phyloP scores from a whole-genome alignment of 768 basidiomycete species.

The Daedalea quercina region DNA sequence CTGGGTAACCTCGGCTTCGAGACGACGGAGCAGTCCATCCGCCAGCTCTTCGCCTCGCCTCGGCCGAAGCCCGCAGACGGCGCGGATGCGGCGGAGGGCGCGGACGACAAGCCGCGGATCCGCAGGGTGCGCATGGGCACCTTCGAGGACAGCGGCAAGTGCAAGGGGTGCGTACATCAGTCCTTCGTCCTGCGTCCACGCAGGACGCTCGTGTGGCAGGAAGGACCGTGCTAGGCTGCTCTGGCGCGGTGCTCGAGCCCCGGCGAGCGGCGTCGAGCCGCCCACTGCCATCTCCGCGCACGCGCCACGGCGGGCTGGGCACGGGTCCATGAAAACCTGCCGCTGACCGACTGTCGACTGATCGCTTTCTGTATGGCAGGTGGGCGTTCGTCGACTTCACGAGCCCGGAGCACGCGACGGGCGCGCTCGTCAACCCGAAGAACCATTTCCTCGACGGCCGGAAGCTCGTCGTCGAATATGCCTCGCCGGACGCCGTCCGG shows the following conservation, averaged over 20 bases:
- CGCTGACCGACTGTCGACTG: background rate
- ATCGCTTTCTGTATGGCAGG: constrained; percentile 31
- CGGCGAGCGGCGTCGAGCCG: background rate
- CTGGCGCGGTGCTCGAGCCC: too few relatives aligned
- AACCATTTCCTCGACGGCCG: constrained; percentile 84
- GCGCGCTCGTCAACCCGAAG: constrained; percentile 72
- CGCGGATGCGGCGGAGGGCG: constrained; percentile 17
- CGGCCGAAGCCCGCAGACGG: constrained; percentile 18
- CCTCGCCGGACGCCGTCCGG: constrained; percentile 82
- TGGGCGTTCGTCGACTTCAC: constrained; percentile 95
- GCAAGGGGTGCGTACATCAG: constrained; percentile 74
- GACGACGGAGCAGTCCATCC: constrained; percentile 72
- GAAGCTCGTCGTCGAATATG: constrained; percentile 82
- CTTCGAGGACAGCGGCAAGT: constrained; percentile 91
- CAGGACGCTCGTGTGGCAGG: too few relatives aligned
- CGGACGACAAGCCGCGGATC: constrained; percentile 45
- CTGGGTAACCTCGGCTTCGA: constrained; percentile 91
- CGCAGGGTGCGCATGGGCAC: constrained; percentile 89
- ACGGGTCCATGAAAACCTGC: too few relatives aligned
- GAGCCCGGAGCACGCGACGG: constrained; percentile 70
- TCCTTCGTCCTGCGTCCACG: background rate
- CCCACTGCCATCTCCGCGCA: background rate
- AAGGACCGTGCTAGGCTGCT: too few relatives aligned
- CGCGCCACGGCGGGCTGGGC: background rate
- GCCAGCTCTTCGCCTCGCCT: constrained; percentile 69